phyloP scores from a whole-genome alignment of 257 asterid genomes.

The Linaria vulgaris region DNA sequence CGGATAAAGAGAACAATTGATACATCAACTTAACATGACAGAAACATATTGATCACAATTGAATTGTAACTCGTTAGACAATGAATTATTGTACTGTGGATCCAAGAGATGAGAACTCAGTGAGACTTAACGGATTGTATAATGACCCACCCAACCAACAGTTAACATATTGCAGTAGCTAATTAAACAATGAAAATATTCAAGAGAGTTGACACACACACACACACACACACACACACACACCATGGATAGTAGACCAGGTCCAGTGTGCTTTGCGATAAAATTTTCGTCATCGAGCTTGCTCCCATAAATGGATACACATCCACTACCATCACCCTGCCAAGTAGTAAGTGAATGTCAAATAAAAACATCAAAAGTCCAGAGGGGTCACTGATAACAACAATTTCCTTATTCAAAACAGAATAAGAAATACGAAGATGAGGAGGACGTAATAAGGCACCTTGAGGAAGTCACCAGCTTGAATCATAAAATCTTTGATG shows the following conservation, averaged over 20 bases:
- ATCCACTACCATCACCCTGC: conserved; percentile 99
- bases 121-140: too few species aligned
- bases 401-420: too few species aligned
- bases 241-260: conserved; percentile 95
- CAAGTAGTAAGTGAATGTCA: conserved; percentile 27
- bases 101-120: too few species aligned
- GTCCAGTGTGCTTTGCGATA: conserved; percentile 95
- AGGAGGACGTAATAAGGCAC: conserved; percentile 24
- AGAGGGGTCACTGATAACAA: too few species aligned
- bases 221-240: conserved; percentile 11
- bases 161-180: too few species aligned
- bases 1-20: not conserved
- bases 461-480: conserved; percentile 97
- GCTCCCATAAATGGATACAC: conserved; percentile 86
- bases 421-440: too few species aligned
- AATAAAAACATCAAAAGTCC: conserved; percentile 18
- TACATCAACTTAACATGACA: not conserved
- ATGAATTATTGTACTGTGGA: too few species aligned
- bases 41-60: not conserved
- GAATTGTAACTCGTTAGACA: too few species aligned
- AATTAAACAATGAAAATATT: conserved; percentile 17
- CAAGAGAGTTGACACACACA: not conserved
- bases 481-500: conserved; percentile 95
- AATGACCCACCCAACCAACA: too few species aligned
- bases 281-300: conserved; percentile 95